Evolutionary conservation across 1,139 yeast genomes (phyloP).

Genomic region (Pichia sp.): DNA sequence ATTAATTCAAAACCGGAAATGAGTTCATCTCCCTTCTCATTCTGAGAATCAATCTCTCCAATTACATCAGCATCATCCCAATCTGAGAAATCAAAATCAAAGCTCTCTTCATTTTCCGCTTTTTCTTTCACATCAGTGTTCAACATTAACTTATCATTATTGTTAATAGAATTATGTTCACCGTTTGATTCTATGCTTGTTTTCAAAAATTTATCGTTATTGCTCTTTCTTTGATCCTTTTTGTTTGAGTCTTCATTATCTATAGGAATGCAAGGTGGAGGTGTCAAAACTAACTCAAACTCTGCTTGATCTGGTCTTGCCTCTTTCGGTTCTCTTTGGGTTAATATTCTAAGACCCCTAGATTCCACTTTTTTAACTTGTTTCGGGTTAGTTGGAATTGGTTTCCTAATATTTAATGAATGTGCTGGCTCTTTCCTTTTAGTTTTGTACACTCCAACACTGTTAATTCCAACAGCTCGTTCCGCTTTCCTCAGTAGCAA

Average conservation of each 20-base stretch:
- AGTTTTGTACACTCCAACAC: constrained; percentile 2
- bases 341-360: not conserved
- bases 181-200: not conserved
- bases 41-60: constrained; percentile 4
- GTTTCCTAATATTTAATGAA: not conserved
- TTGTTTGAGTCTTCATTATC: too few species aligned
- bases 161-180: not conserved
- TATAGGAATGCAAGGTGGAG: too few species aligned
- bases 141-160: too few species aligned
- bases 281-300: constrained; percentile 8
- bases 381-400: not conserved
- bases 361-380: not conserved
- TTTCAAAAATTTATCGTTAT: not conserved
- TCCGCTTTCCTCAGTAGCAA: constrained; percentile 20
- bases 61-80: constrained; percentile 21
- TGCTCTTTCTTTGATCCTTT: not conserved
- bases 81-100: constrained; percentile 13
- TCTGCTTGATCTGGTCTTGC: constrained; percentile 9
- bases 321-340: constrained; percentile 6
- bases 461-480: constrained; percentile 16
- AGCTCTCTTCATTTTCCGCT: constrained; percentile 6
- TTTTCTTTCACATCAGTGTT: not conserved
- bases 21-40: constrained; percentile 5
- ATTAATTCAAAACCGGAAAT: constrained; percentile 15
- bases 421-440: constrained; percentile 1